phyloP scores from a whole-genome alignment of 768 basidiomycete genomes.

The Trichaptum fuscoviolaceum region DNA sequence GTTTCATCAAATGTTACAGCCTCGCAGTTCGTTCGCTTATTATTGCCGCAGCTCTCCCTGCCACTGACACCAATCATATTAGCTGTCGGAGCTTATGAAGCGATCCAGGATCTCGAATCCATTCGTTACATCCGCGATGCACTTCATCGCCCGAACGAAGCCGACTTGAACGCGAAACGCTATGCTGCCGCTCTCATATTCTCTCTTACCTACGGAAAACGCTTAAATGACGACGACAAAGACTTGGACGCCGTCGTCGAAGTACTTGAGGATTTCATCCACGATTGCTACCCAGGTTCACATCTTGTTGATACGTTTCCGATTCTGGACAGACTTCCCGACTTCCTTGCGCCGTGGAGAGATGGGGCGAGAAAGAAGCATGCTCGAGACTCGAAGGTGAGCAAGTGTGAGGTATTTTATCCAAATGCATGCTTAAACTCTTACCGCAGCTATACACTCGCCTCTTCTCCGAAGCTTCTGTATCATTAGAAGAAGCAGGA shows the following conservation, averaged over 20 bases:
- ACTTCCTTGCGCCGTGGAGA: constrained; percentile 15
- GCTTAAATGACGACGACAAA: constrained; percentile 18
- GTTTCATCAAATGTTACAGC: constrained; percentile 14
- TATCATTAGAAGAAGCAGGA: constrained; percentile 16
- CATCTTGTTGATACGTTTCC: constrained; percentile 15
- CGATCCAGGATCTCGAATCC: constrained; percentile 13
- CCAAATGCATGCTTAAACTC: no score
- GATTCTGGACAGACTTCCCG: constrained; percentile 12
- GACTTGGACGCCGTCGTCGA: constrained; percentile 18
- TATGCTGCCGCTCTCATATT: constrained; percentile 18
- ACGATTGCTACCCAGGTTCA: constrained; percentile 18
- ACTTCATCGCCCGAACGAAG: constrained; percentile 8
- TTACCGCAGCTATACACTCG: constrained; percentile 18
- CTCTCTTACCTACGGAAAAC: constrained; percentile 19
- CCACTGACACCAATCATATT: not conserved
- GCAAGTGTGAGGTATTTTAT: not conserved
- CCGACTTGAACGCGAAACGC: constrained; percentile 7
- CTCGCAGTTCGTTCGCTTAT: not conserved
- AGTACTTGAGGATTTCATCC: constrained; percentile 21
- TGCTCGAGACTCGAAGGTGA: constrained; percentile 12
- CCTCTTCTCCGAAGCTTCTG: constrained; percentile 16
- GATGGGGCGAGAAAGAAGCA: constrained; percentile 12
- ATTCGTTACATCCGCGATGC: constrained; percentile 9
- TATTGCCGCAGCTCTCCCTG: not conserved
- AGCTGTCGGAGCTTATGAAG: constrained; percentile 16